Evolutionary conservation across 2,329 filamentous ascomycete genomes (phyloP).

Genomic region (Trichophyton benhamiae): DNA sequence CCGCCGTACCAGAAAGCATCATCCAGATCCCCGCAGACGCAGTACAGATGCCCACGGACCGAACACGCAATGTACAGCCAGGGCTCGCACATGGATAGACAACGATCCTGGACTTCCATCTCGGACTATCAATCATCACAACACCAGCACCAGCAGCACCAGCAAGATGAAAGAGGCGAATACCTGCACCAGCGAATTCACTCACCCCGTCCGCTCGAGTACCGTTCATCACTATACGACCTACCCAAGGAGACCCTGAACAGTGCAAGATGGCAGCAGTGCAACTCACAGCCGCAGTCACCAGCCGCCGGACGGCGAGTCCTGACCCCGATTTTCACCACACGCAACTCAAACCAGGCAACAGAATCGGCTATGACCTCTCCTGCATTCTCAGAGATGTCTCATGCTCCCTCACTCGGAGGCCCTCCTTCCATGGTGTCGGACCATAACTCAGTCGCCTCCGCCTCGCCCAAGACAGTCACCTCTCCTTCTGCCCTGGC

Average conservation of each 20-base stretch:
- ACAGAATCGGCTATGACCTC: constrained; percentile 49
- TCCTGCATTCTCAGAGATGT: constrained; percentile 52
- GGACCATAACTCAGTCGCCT: constrained; percentile 53
- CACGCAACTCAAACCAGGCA: constrained; percentile 19
- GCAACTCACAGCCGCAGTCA: constrained; percentile 3
- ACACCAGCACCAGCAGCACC: neutral
- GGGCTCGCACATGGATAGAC: constrained; percentile 12
- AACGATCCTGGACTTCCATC: constrained; percentile 27
- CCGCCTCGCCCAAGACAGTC: constrained; percentile 43
- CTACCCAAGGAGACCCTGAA: neutral
- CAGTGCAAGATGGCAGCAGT: constrained; percentile 1
- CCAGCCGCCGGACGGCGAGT: constrained; percentile 19
- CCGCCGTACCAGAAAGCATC: constrained; percentile 23
- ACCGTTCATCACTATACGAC: neutral
- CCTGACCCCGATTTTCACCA: constrained; percentile 29
- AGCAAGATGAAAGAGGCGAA: neutral
- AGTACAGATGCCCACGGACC: neutral
- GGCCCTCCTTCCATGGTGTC: constrained; percentile 56
- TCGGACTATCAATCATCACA: constrained; percentile 9
- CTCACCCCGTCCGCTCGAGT: constrained; percentile 1
- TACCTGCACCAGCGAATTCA: neutral
- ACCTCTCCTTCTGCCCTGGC: constrained; percentile 32
- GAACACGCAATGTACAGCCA: neutral
- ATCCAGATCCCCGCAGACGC: neutral
- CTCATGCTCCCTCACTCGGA: constrained; percentile 45